Conservation (phyloP, 2,329 filamentous ascomycete species). For the Pseudopyricularia javanii region DNA sequence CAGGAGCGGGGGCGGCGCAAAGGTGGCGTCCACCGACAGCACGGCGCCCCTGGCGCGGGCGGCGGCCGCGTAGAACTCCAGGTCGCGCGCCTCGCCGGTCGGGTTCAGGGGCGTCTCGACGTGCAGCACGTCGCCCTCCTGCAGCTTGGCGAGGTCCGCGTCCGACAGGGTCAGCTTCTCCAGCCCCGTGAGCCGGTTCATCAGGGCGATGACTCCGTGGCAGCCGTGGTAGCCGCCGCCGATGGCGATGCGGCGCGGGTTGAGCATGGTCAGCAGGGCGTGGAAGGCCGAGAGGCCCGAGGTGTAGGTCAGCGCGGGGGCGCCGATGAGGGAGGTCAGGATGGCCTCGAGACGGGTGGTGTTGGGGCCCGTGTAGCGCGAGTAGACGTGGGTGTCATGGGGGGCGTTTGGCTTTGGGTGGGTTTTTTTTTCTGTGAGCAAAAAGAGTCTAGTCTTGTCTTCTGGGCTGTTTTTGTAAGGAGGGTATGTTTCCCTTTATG, state of each 20-base stretch:
- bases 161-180: conserved; percentile 55
- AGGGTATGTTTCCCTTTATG: neutral
- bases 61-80: conserved; percentile 57
- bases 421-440: conserved; percentile 11
- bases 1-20: conserved; percentile 79
- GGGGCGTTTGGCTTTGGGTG: conserved; percentile 34
- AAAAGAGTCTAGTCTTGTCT: neutral
- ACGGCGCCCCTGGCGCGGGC: conserved; percentile 63
- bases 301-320: conserved; percentile 61
- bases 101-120: conserved; percentile 93
- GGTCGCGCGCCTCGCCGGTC: conserved; percentile 65
- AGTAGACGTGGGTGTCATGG: conserved; percentile 66
- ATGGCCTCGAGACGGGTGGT: conserved; percentile 76
- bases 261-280: conserved; percentile 70
- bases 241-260: conserved; percentile 72
- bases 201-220: conserved; percentile 67
- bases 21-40: conserved; percentile 80
- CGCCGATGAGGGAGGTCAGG: conserved; percentile 60
- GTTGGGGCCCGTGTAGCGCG: conserved; percentile 66
- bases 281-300: conserved; percentile 85
- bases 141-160: conserved; percentile 42
- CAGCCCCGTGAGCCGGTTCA: conserved; percentile 65
- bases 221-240: conserved; percentile 86
- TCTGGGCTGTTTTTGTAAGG: neutral
- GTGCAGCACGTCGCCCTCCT: conserved; percentile 73